Evolutionary conservation across 192 early-diverging fungal genomes (phyloP), one percentile per base, ranked within the genome.

Genomic region (Umbelopsis sp.): DNA sequence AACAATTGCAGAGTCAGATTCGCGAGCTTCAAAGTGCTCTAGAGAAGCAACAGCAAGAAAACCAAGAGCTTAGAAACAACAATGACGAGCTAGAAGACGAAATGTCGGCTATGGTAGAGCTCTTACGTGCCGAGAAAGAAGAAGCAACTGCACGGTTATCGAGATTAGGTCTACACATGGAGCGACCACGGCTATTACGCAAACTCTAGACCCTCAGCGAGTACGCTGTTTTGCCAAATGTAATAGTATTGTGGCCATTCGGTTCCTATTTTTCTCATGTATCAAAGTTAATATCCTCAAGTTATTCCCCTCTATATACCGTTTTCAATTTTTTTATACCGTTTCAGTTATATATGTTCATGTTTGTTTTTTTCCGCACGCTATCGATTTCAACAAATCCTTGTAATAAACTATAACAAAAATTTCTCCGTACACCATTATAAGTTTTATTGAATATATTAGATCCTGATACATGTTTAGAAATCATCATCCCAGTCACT

Each of bases 401-500:
- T 6, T 41, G 37, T 41, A 41, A 41, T 41, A 41, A 41, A 51
- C 50, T 30, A 30, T n/a, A 30, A 30, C 27, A 30, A 51, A 51
- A 25, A 25, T 25, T 10, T 8, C n/a, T 51, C 20, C 23, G 50
- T 22, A 51, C 50, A 25, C 50, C 50, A 51, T 51, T 51, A 25
- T 51, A 20, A 20, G 12, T 51, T 51, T 20, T 51, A 25, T 51
- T 25, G 2, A 51, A 25, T 25, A 51, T 25, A 8, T 51, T 51
- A 22, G 50, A 25, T 10, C 37, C 37, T 41, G 37, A 9, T 41
- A 10, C 37, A 51, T 51, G 1, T 23, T 61, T 30, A 61, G 3
- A 37, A 37, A 41, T 68, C 67, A 50, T 74, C 72, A 46, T 75
- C 74, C 74, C 74, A 75, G 64, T 70, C 74, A 52, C 67, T 50